Base-by-base conservation (phyloP, 768 basidiomycete species). In the Bullera alba region DNA sequence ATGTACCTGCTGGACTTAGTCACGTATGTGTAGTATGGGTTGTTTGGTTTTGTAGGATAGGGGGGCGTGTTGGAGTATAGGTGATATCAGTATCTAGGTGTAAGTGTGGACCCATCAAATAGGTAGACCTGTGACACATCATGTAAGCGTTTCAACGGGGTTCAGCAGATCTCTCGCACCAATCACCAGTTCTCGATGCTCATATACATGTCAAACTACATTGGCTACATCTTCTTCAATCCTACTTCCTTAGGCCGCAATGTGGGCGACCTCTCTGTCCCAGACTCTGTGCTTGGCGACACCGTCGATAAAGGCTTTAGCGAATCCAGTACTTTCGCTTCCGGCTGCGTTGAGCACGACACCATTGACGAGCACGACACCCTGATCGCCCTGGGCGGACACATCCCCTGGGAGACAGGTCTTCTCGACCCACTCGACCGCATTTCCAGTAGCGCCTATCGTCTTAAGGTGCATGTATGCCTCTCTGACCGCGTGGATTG, bases 381-480 rank as follows among this genome's bases (percentile, higher is more conserved):
- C 62, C 4, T 37, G 51, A n/a, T n/a, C n/a, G n/a, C n/a, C n/a
- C 56, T 61, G 56, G 57, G 60, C 65, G 14, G 54, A 37, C 35
- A 73, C 61, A 48, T 73, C 73, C 26, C 71, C 75, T 0, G 76
- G 74, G 1, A 77, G 71, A 22, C 65, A 71, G 46, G 67, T 57
- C 58, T 72, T 67, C 15, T 61, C 59, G 39, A 75, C 27, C 70
- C 73, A 75, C 2, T 59, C 50, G 34, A 77, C 71, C 16, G 74
- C 63, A 34, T 74, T 69, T 28, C 87, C 89, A 39, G 84, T 76
- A 1, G 82, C 87, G 2, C 81, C 85, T 50, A 93, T 86, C 16
- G 84, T 69, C 75, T 91, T 91, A 73, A 81, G 83, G 71, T 91
- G 89, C 19, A 84, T 84, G 72, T 86, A 91, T 2, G 86, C 83